Base-by-base conservation (phyloP, 1,139 yeast species). In the Debaryomycetaceae sp. region DNA sequence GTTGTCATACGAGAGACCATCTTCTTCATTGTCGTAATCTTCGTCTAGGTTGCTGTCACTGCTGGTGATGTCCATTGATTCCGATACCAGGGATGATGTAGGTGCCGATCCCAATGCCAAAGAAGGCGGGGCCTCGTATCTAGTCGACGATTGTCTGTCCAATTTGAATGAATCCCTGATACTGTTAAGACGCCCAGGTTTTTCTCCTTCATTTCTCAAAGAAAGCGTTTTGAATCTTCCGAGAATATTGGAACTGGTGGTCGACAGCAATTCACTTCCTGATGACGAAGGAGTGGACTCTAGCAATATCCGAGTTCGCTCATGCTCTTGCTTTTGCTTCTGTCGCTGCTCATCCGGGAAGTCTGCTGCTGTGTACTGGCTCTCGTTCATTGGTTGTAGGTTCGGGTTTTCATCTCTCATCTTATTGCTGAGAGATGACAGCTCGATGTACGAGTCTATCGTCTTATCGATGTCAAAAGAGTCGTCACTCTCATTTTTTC, bases 331-430 rank as follows among this genome's bases (percentile, higher is more conserved):
- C 31, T 27, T 27, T 11, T 24, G 20, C 23, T 31, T 31, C 22
- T 22, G 33, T 4, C 6, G 6, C 24, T 6, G 40, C 11, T 8
- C 11, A 7, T 27, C 42, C 3, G 52, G 49, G 11, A 55, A 52
- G 42, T 49, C 56, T 38, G 51, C 44, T 6, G 56, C 50, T 17
- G 42, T 42, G 4, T 17, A 17, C 20, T 17, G 20, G 40, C 48
- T 49, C 36, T 40, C 46, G 5, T 49, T 49, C 24, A 45, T 42
- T 1, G 66, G 65, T 24, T 57, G 65, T 34, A 64, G 48, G 46
- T 64, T 64, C n/a, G 68, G 68, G 44, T 64, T 62, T 9, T 56
- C 59, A 9, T 48, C 48, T 43, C 68, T 51, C 40, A 58, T 62
- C 34, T 52, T 51, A 41, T 42, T 47, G 37, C 63, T 56, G 37